Conservation (phyloP, 768 basidiomycete species). For the Termitomyces sp. region DNA sequence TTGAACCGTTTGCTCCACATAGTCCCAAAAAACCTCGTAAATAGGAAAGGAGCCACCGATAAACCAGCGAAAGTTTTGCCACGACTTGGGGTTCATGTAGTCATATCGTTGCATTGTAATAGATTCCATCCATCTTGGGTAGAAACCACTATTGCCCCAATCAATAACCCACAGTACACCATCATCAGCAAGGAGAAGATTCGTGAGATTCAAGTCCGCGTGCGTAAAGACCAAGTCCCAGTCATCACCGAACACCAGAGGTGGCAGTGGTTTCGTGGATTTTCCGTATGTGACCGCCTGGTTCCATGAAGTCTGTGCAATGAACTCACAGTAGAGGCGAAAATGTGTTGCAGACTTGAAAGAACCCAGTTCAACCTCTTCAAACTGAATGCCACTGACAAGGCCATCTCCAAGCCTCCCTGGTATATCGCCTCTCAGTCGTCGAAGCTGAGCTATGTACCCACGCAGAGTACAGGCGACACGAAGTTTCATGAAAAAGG, state of each 20-base stretch:
- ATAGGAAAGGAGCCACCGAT: neutral
- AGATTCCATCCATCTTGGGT: constrained; percentile 24
- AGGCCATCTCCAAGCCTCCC: neutral
- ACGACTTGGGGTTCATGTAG: neutral
- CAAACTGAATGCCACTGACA: constrained; percentile 1
- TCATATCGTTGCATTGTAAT: constrained; percentile 6
- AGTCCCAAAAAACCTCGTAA: neutral
- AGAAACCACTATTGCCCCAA: constrained; percentile 24
- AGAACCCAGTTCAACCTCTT: neutral
- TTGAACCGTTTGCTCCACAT: neutral
- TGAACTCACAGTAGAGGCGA: neutral
- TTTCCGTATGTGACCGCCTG: neutral
- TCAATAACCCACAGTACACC: constrained; percentile 29
- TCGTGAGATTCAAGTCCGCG: constrained; percentile 22
- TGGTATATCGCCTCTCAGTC: neutral
- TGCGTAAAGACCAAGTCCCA: constrained; percentile 23
- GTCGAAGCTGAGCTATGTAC: constrained; percentile 23
- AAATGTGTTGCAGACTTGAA: constrained; percentile 3
- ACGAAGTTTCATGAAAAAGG: constrained; percentile 16
- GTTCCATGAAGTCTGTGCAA: neutral
- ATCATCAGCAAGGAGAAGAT: constrained; percentile 23
- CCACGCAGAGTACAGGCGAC: constrained; percentile 24
- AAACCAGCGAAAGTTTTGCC: constrained; percentile 2
- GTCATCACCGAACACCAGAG: neutral
- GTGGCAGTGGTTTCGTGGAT: neutral